phyloP scores from a whole-genome alignment of 1,284 basidiomycete genomes.

The Cryptococcus sp. region DNA sequence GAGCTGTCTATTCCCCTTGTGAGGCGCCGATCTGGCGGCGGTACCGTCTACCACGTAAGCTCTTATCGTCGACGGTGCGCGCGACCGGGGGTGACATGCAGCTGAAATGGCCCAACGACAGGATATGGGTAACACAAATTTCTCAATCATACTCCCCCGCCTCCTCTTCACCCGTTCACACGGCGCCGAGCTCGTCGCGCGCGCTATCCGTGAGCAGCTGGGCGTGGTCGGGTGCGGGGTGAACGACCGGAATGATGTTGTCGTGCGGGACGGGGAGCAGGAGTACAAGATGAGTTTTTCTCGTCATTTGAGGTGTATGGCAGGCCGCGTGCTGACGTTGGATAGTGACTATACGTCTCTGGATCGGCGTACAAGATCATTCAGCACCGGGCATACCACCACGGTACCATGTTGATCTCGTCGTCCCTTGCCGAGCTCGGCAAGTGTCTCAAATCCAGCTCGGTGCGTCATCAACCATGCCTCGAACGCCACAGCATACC shows the following conservation, averaged over 20 bases:
- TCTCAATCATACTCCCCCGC: slow-evolving; percentile 86
- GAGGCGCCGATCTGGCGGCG: slow-evolving; percentile 88
- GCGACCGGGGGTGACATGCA: background rate
- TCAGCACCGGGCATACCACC: slow-evolving; percentile 87
- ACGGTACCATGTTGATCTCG: slow-evolving; percentile 98
- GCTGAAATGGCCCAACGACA: slow-evolving; percentile 43
- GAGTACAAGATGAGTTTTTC: slow-evolving; percentile 73
- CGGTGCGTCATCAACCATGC: slow-evolving; percentile 62
- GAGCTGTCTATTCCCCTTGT: slow-evolving; percentile 69
- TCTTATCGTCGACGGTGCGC: background rate
- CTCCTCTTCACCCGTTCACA: slow-evolving; percentile 72
- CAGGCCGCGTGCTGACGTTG: background rate
- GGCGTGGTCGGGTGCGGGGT: slow-evolving; percentile 65
- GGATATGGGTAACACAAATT: slow-evolving; percentile 97
- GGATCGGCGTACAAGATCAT: slow-evolving; percentile 98
- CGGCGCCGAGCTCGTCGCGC: slow-evolving; percentile 73
- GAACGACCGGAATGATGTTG: slow-evolving; percentile 90
- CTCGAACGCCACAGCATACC: background rate
- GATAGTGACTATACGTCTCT: slow-evolving; percentile 64
- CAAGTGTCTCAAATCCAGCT: slow-evolving; percentile 65
- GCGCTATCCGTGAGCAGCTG: slow-evolving; percentile 68
- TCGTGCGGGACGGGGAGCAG: slow-evolving; percentile 56
- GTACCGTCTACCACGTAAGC: slow-evolving; percentile 92
- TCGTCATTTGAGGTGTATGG: background rate
- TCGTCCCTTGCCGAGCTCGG: slow-evolving; percentile 69